phyloP scores from a whole-genome alignment of 2,329 filamentous ascomycete genomes.

The Pseudocercospora vitis region DNA sequence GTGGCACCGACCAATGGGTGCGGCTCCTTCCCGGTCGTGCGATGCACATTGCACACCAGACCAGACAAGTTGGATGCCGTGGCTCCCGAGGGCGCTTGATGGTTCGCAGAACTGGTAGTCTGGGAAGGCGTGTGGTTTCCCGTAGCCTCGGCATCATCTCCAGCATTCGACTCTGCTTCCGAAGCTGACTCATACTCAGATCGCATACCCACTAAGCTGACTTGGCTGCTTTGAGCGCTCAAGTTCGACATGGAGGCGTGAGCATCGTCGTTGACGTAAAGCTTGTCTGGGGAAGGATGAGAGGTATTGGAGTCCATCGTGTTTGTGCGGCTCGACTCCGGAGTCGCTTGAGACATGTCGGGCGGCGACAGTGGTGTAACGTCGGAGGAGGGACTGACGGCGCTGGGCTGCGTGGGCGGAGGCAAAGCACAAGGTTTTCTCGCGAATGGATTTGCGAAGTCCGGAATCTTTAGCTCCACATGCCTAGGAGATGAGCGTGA shows the following conservation, averaged over 20 bases:
- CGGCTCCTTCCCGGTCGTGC: slow-evolving; percentile 89
- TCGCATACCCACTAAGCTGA: slow-evolving; percentile 45
- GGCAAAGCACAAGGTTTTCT: slow-evolving; percentile 36
- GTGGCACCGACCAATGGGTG: slow-evolving; percentile 91
- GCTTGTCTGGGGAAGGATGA: slow-evolving; percentile 45
- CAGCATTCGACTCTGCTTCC: slow-evolving; percentile 37
- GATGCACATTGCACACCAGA: slow-evolving; percentile 67
- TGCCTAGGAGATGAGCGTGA: slow-evolving; percentile 39
- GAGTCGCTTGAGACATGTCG: slow-evolving; percentile 46
- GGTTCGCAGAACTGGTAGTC: slow-evolving; percentile 17
- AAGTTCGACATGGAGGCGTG: slow-evolving; percentile 41
- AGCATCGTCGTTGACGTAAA: slow-evolving; percentile 40
- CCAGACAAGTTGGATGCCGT: slow-evolving; percentile 63
- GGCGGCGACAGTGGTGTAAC: slow-evolving; percentile 33
- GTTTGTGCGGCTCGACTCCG: slow-evolving; percentile 46
- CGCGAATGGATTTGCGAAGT: slow-evolving; percentile 46
- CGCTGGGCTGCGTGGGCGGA: slow-evolving; percentile 23
- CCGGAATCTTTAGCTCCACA: slow-evolving; percentile 52
- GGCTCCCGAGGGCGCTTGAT: slow-evolving; percentile 27
- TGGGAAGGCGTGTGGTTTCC: slow-evolving; percentile 36
- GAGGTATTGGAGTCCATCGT: slow-evolving; percentile 51
- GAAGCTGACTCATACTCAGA: slow-evolving; percentile 44
- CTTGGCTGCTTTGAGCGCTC: slow-evolving; percentile 49
- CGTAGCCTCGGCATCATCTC: slow-evolving; percentile 28
- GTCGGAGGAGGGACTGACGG: slow-evolving; percentile 30